Conservation (phyloP, 2,329 filamentous ascomycete species). For the Microdochium paspali region DNA sequence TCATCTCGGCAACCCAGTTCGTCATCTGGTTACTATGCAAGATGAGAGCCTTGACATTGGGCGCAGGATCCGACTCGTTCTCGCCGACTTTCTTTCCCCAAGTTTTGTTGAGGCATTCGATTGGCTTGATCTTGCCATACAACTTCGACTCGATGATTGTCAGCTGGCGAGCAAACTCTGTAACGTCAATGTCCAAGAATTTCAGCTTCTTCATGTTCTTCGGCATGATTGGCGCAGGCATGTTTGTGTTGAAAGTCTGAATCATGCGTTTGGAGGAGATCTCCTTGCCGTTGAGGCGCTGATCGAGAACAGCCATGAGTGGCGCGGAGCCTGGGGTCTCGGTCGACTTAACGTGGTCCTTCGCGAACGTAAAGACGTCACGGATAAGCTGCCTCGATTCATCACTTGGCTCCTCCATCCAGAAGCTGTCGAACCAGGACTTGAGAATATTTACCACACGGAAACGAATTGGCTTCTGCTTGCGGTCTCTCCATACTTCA, state of each 20-base stretch:
- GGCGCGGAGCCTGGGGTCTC: slow-evolving; percentile 84
- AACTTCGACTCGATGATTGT: slow-evolving; percentile 94
- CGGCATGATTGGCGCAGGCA: slow-evolving; percentile 82
- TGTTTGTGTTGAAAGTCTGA: slow-evolving; percentile 72
- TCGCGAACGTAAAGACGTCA: slow-evolving; percentile 82
- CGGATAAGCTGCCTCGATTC: slow-evolving; percentile 78
- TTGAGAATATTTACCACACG: slow-evolving; percentile 96
- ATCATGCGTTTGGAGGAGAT: slow-evolving; percentile 78
- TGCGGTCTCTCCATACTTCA: slow-evolving; percentile 82
- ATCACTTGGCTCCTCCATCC: slow-evolving; percentile 91
- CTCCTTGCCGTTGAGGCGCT: slow-evolving; percentile 81
- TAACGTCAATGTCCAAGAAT: slow-evolving; percentile 92
- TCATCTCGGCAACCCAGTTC: slow-evolving; percentile 99
- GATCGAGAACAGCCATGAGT: slow-evolving; percentile 79
- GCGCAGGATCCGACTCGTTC: slow-evolving; percentile 73
- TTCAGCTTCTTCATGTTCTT: slow-evolving; percentile 99
- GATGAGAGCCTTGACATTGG: slow-evolving; percentile 93
- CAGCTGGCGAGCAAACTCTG: slow-evolving; percentile 93
- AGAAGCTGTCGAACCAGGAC: slow-evolving; percentile 97
- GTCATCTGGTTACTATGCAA: slow-evolving; percentile 97
- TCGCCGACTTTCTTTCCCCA: slow-evolving; percentile 94
- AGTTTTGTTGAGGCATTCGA: slow-evolving; percentile 95
- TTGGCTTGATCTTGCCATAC: slow-evolving; percentile 92
- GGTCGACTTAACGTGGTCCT: slow-evolving; percentile 84
- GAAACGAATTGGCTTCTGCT: slow-evolving; percentile 93